These are phyloP conservation scores for Aspergillus glaucus DNA, from an alignment of 2,329 filamentous ascomycete species.

Conservation along the genomic window DNA sequence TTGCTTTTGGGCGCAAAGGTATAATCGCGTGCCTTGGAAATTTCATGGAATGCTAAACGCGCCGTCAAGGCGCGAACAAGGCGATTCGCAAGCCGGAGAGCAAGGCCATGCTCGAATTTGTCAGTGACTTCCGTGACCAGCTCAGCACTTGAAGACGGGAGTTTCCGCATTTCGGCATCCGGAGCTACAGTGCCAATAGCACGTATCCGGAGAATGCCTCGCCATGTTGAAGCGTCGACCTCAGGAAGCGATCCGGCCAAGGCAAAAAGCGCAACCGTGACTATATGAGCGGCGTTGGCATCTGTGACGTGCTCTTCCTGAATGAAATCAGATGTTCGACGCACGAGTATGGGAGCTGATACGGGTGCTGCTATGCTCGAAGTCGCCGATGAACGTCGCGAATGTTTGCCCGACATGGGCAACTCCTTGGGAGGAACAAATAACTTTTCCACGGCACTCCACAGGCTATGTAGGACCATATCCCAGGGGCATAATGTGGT, in stretches of 20 bases:
- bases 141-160: constrained; percentile 21
- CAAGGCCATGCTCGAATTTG: constrained; percentile 47
- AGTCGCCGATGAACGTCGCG: constrained; percentile 25
- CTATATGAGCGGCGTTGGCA: constrained; percentile 33
- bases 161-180: constrained; percentile 30
- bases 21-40: constrained; percentile 34
- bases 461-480: constrained; percentile 36
- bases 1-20: constrained; percentile 18
- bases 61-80: constrained; percentile 45
- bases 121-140: constrained; percentile 34
- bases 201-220: constrained; percentile 38
- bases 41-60: constrained; percentile 45
- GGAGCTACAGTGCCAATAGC: constrained; percentile 34
- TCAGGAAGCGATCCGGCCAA: constrained; percentile 32
- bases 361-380: constrained; percentile 17
- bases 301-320: constrained; percentile 32
- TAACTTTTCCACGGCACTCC: constrained; percentile 34
- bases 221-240: constrained; percentile 32
- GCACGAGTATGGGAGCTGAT: constrained; percentile 18
- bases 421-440: constrained; percentile 35
- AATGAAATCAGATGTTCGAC: constrained; percentile 21
- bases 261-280: constrained; percentile 33
- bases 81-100: constrained; percentile 44
- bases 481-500: constrained; percentile 36
- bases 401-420: constrained; percentile 21